A percentile compares a stretch with the other conserved stretches of the same genome.
These are phyloP conservation scores for Rhododendron williamsianum DNA, from an alignment of 148 eudicot species.

Conservation along the genomic window DNA sequence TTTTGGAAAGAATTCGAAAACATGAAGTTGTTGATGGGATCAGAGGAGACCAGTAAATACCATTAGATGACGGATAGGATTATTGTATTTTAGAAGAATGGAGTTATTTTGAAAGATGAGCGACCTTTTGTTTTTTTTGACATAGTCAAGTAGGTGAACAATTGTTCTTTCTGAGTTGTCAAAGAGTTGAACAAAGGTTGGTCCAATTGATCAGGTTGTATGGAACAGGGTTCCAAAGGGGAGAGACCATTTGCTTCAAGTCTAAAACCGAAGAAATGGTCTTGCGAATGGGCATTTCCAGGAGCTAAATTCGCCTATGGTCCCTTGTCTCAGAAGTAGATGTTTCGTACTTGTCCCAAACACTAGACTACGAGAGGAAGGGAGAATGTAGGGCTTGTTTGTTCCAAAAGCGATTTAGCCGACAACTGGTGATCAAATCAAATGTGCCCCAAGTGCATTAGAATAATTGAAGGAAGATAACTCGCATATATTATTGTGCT, in stretches of 20 bases:
- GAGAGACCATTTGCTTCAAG: background rate
- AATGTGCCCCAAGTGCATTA: background rate
- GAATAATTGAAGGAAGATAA: background rate
- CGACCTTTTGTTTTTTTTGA: background rate
- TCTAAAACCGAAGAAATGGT: background rate
- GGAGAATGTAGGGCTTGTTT: background rate
- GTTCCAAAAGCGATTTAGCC: background rate
- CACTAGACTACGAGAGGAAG: background rate
- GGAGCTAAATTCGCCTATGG: background rate
- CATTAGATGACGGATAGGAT: background rate
- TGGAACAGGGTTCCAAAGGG: background rate
- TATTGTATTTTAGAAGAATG: background rate
- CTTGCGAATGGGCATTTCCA: background rate
- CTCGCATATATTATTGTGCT: background rate
- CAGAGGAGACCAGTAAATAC: background rate
- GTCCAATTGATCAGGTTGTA: background rate
- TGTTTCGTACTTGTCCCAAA: background rate
- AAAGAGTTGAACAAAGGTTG: background rate
- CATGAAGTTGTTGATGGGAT: background rate
- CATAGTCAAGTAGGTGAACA: background rate
- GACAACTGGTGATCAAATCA: background rate
- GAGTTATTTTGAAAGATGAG: background rate
- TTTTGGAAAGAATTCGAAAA: background rate
- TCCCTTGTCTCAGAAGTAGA: background rate
- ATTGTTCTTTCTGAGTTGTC: background rate